Base-by-base conservation (phyloP, 352 stramenopile species). In the Globisporangium cederbergense region DNA sequence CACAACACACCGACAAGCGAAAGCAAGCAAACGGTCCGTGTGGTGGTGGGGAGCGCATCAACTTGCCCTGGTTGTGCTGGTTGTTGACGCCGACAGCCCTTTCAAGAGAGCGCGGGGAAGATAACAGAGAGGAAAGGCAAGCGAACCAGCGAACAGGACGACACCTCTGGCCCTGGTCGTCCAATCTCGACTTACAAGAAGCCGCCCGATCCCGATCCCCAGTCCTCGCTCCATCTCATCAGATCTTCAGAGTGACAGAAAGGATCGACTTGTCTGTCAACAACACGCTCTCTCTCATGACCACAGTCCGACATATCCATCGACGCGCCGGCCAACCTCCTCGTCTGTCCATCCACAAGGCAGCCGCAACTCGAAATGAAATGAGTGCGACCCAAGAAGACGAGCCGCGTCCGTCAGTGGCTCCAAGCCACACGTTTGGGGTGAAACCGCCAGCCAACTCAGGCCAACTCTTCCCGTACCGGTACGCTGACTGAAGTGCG, bases 371-470 rank as follows among this genome's bases (percentile, higher is more conserved):
- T 36, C 16, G 8, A n/a, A n/a, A n/a, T n/a, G 16, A 43, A 57
- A 57, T 57, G 30, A 57, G 51, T 30, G 13, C 3, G 28, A 9
- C 40, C 40, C 40, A 45, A 18, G n/a, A 45, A 60, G 54, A 9
- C 54, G 54, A 50, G 36, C 5, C 34, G 11, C 13, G 32, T 32
- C 43, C 30, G 42, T 7, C 32, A 16, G 18, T 28, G 32, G 14
- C 13, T 20, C 13, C n/a, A 18, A 54, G 57, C 57, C 57, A 62
- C 57, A 62, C 30, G 32, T 46, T 62, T 7, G 28, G 28, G 57
- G 16, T 43, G 54, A 45, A 36, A 22, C 13, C 22, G 51, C 20
- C 51, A 43, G 13, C 28, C 28, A 40, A 16, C 28, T 42, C 20
- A 28, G 51, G 34, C 16, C 14, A 2, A 47, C 42, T 47, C 42